These are phyloP conservation scores for Lolium multiflorum DNA, from an alignment of 176 grass and related monocot genomes.

Conservation along the genomic window DNA sequence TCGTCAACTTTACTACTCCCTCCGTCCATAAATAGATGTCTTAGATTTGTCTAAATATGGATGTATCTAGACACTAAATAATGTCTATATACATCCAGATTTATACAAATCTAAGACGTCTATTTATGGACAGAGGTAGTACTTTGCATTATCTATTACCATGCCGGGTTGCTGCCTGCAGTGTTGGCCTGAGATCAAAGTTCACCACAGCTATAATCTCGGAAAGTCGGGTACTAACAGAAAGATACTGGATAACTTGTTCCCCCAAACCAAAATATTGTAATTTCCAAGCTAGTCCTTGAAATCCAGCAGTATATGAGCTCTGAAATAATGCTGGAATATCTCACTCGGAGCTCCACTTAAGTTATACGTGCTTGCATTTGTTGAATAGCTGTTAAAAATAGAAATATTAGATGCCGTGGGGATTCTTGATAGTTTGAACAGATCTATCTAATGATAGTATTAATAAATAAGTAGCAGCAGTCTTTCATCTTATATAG, in stretches of 20 bases:
- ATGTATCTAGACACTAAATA: no score
- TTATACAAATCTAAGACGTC: no score
- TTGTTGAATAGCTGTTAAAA: not conserved
- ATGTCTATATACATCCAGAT: no score
- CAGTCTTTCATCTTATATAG: not conserved
- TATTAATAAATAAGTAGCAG: slow-evolving; percentile 1
- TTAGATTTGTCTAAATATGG: no score
- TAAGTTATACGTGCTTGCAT: not conserved
- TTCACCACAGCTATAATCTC: not conserved
- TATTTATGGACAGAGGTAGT: no score
- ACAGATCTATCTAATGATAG: not conserved
- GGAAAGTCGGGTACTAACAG: not conserved
- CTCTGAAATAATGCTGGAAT: not conserved
- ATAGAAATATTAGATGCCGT: not conserved
- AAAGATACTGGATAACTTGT: slow-evolving; percentile 11
- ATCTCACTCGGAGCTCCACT: not conserved
- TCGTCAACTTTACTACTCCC: not conserved
- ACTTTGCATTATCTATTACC: not conserved
- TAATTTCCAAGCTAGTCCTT: slow-evolving; percentile 10
- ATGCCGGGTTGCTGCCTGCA: not conserved
- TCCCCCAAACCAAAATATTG: not conserved
- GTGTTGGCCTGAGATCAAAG: not conserved
- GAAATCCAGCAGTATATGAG: slow-evolving; percentile 22
- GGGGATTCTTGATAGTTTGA: slow-evolving; percentile 9
- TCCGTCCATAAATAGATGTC: no score